Evolutionary conservation across 768 basidiomycete genomes (phyloP), one percentile per base, ranked within the genome.

Genomic region (Calvatia gigantea): DNA sequence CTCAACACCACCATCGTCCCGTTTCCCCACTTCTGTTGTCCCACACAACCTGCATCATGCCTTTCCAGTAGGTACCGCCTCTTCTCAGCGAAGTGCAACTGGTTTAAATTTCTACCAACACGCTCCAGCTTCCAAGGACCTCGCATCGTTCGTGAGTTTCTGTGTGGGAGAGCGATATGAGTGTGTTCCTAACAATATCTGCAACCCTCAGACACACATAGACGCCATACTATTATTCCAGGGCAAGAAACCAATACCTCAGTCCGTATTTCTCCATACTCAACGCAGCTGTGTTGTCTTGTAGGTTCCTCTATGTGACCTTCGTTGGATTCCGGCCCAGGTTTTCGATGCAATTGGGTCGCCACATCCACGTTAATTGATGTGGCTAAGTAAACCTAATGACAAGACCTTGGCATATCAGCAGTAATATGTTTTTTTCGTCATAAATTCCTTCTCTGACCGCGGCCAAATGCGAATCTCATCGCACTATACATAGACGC

Each of bases 271-370:
- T 58, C 35, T 38, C 15, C 19, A 27, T 54, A 56, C 39, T 48
- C 19, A 48, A n/a, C n/a, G n/a, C 38, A 33, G 37, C 41, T 23
- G 21, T 39, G 15, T 14, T 7, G 14, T 44, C 21, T 55, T 19
- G 28, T 47, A 70, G 71, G 19, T 65, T 72, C 48, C 61, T 72
- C n/a, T 72, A 72, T 61, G 69, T 72, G 32, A 70, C 71, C 21
- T 70, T 72, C 51, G 49, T 61, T 31, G 67, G 67, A 17, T 39
- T 68, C 11, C 69, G 60, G 57, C 67, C 69, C 39, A 65, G 64
- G 28, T 70, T 72, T 42, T 67, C 64, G 25, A 44, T 67, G 25
- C 68, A 71, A 52, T 44, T 72, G 6, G 70, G 71, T 17, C 64
- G 64, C 6, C 70, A 72, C 54, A 67, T 73, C 28, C 68, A 68